Conservation (phyloP, 805 yeast species). For the Clavispora fructus region DNA sequence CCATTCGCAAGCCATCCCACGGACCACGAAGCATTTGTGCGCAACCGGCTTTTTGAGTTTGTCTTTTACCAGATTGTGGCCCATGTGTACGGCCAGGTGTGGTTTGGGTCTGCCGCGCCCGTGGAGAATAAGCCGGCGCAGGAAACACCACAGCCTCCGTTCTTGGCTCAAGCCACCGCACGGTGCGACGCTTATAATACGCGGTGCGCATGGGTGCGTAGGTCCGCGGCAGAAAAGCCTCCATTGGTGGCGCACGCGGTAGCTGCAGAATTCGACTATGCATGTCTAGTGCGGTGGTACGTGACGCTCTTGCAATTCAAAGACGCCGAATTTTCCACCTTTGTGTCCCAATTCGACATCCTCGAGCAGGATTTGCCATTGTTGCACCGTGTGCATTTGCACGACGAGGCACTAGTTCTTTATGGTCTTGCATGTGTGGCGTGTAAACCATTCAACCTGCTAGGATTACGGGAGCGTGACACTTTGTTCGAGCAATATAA, state of each 20-base stretch:
- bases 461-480: constrained; percentile 10
- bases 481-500: constrained; percentile 19
- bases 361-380: constrained; percentile 5
- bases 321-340: constrained; percentile 21
- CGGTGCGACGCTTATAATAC: constrained; percentile 20
- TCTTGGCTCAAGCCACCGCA: constrained; percentile 12
- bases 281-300: constrained; percentile 18
- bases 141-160: not conserved
- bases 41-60: constrained; percentile 25
- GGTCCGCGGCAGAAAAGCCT: constrained; percentile 1
- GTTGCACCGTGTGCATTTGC: constrained; percentile 1
- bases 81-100: constrained; percentile 17
- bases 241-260: constrained; percentile 2
- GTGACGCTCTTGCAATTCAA: constrained; percentile 21
- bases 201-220: constrained; percentile 16
- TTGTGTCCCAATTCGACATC: constrained; percentile 17
- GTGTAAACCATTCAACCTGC: constrained; percentile 24
- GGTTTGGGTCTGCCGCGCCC: constrained; percentile 14
- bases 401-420: constrained; percentile 17
- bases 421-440: constrained; percentile 22
- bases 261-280: constrained; percentile 18
- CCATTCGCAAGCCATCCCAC: constrained; percentile 23
- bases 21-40: constrained; percentile 14
- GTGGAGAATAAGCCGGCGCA: not conserved
- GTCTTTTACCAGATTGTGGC: constrained; percentile 22